Evolutionary conservation across 2,329 filamentous ascomycete genomes (phyloP).

Genomic region (Clonostachys rosea): DNA sequence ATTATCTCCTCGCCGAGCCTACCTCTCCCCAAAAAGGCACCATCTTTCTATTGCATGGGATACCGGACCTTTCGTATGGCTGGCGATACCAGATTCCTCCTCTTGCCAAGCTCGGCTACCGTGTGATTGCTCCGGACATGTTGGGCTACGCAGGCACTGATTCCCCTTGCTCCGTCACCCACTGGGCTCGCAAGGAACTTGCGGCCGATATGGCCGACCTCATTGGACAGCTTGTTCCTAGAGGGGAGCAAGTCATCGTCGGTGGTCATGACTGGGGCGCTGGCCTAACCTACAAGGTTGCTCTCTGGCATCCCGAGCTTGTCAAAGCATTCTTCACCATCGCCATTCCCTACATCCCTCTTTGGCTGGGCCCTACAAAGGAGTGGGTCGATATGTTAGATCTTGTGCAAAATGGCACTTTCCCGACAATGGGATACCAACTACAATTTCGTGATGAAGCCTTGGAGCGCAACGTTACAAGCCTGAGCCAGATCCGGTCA

Average conservation of each 20-base stretch:
- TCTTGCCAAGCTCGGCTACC: conserved; percentile 61
- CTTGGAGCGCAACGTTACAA: conserved; percentile 47
- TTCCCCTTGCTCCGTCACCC: conserved; percentile 49
- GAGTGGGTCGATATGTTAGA: conserved; percentile 45
- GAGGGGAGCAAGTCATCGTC: conserved; percentile 53
- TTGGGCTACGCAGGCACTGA: conserved; percentile 75
- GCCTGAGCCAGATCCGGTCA: conserved; percentile 52
- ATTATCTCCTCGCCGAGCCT: conserved; percentile 47
- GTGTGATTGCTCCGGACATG: conserved; percentile 75
- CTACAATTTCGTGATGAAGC: conserved; percentile 63
- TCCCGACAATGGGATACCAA: conserved; percentile 73
- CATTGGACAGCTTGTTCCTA: conserved; percentile 39
- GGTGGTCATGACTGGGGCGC: conserved; percentile 87
- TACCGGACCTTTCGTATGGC: conserved; percentile 70
- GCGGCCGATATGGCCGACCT: conserved; percentile 68
- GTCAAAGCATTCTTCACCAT: conserved; percentile 67
- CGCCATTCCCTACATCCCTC: conserved; percentile 64
- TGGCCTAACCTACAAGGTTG: conserved; percentile 63
- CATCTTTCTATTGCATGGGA: conserved; percentile 59
- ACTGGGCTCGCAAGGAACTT: conserved; percentile 64
- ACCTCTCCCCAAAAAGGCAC: conserved; percentile 26
- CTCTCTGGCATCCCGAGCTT: conserved; percentile 63
- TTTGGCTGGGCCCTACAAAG: conserved; percentile 23
- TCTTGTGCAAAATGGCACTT: conserved; percentile 36
- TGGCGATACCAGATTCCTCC: conserved; percentile 82